Evolutionary conservation across 2,329 filamentous ascomycete species (phyloP).

Genomic region (Penicillium sp.): DNA sequence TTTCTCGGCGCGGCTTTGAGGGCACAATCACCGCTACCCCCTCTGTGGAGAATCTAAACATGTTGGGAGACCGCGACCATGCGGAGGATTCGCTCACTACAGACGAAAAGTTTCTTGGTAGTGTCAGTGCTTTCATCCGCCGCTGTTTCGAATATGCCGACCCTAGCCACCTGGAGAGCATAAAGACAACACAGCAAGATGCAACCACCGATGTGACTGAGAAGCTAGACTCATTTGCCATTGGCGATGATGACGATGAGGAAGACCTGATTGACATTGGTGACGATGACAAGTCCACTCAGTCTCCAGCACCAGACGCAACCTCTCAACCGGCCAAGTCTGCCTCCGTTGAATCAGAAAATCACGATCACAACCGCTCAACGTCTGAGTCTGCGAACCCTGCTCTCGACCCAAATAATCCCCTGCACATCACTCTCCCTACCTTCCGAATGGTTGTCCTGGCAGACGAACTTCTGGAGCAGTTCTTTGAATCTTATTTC

Average conservation of each 20-base stretch:
- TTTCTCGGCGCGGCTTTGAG: conserved; percentile 83
- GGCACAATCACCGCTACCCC: conserved; percentile 67
- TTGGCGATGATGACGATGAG: conserved; percentile 70
- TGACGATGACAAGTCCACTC: conserved; percentile 31
- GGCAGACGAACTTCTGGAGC: conserved; percentile 90
- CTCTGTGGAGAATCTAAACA: conserved; percentile 55
- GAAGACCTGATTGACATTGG: conserved; percentile 46
- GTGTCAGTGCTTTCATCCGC: conserved; percentile 92
- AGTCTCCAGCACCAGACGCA: conserved; percentile 18
- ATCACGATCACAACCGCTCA: conserved; percentile 51
- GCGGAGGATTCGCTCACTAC: conserved; percentile 55
- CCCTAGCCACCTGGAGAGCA: conserved; percentile 72
- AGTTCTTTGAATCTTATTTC: conserved; percentile 97
- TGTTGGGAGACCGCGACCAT: conserved; percentile 34
- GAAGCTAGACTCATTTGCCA: conserved; percentile 63
- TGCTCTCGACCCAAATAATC: conserved; percentile 87
- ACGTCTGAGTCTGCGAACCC: conserved; percentile 78
- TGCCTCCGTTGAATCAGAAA: conserved; percentile 6
- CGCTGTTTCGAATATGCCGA: conserved; percentile 98
- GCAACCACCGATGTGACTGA: conserved; percentile 32
- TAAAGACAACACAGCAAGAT: conserved; percentile 40
- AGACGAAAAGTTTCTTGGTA: conserved; percentile 86
- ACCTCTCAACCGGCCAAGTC: conserved; percentile 16
- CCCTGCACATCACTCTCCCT: conserved; percentile 90
- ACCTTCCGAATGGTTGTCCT: conserved; percentile 99